phyloP scores from a whole-genome alignment of 169 alveolate species.

The Eimeria brunetti region DNA sequence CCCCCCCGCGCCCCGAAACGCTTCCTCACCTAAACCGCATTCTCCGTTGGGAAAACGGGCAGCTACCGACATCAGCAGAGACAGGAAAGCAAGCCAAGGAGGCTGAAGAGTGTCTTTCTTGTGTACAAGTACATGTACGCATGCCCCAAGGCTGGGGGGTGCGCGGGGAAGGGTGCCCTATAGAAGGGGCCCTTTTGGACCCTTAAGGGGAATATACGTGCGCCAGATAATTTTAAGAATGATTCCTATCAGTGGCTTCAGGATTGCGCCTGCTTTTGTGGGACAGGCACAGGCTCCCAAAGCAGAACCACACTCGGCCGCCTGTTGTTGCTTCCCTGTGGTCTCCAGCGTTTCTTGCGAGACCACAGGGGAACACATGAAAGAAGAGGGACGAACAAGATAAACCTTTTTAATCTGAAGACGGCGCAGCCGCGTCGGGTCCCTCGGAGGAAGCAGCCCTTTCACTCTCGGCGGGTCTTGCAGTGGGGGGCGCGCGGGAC shows the following conservation, averaged over 20 bases:
- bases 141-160: slow-evolving; percentile 40
- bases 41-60: slow-evolving; percentile 43
- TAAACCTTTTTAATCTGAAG: not conserved
- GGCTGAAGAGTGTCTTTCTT: slow-evolving; percentile 48
- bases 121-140: slow-evolving; percentile 35
- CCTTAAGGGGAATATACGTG: slow-evolving; percentile 10
- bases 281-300: slow-evolving; percentile 44
- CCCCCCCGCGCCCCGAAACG: slow-evolving; percentile 48
- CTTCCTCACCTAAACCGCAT: slow-evolving; percentile 59
- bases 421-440: slow-evolving; percentile 1
- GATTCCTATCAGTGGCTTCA: slow-evolving; percentile 14
- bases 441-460: slow-evolving; percentile 26
- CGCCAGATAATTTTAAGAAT: not conserved
- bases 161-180: slow-evolving; percentile 55
- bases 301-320: slow-evolving; percentile 46
- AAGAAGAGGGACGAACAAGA: slow-evolving; percentile 10
- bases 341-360: slow-evolving; percentile 35
- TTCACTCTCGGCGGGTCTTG: slow-evolving; percentile 34
- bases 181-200: slow-evolving; percentile 19
- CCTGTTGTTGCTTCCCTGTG: slow-evolving; percentile 45
- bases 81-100: slow-evolving; percentile 27
- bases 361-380: slow-evolving; percentile 28
- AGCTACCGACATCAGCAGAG: slow-evolving; percentile 63
- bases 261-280: slow-evolving; percentile 26
- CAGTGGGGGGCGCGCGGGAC: slow-evolving; percentile 63